phyloP scores from a whole-genome alignment of 768 basidiomycete species.

The Calocera viscosa region DNA sequence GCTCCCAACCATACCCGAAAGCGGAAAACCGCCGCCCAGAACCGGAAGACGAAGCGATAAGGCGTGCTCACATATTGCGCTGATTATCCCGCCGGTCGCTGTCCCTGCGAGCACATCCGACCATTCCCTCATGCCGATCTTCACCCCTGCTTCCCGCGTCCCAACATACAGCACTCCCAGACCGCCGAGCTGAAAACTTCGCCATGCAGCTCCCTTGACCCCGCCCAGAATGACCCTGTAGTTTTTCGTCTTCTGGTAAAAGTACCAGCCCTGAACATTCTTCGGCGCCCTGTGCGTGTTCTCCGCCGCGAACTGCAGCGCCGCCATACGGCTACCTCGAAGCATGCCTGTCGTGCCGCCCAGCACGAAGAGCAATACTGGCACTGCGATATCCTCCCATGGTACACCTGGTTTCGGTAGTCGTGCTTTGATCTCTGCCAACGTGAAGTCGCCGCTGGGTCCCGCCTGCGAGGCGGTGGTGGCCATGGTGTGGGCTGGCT shows the following conservation, averaged over 20 bases:
- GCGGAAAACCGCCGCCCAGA: not conserved
- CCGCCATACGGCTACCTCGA: slow-evolving; percentile 57
- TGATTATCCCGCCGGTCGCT: slow-evolving; percentile 49
- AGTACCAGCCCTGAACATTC: slow-evolving; percentile 86
- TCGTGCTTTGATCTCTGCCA: not conserved
- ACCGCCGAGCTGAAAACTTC: slow-evolving; percentile 41
- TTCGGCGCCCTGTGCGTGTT: slow-evolving; percentile 78
- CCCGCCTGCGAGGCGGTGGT: not conserved
- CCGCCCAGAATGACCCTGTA: slow-evolving; percentile 68
- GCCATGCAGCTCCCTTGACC: slow-evolving; percentile 49
- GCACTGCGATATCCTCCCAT: not conserved
- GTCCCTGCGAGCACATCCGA: slow-evolving; percentile 52
- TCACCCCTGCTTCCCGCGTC: slow-evolving; percentile 35
- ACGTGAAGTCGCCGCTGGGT: not conserved
- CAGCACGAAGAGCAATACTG: not conserved
- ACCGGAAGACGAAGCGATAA: not conserved
- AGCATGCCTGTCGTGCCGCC: slow-evolving; percentile 23
- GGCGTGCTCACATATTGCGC: slow-evolving; percentile 38
- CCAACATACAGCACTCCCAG: slow-evolving; percentile 40
- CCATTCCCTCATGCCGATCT: slow-evolving; percentile 30
- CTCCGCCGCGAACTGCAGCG: slow-evolving; percentile 77
- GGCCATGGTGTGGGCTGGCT: not conserved
- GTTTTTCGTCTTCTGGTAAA: slow-evolving; percentile 94
- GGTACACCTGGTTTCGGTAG: not conserved
- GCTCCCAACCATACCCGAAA: not conserved